Conservation (phyloP, 1,284 basidiomycete genomes). For the Lentinula novae-zelandiae region DNA sequence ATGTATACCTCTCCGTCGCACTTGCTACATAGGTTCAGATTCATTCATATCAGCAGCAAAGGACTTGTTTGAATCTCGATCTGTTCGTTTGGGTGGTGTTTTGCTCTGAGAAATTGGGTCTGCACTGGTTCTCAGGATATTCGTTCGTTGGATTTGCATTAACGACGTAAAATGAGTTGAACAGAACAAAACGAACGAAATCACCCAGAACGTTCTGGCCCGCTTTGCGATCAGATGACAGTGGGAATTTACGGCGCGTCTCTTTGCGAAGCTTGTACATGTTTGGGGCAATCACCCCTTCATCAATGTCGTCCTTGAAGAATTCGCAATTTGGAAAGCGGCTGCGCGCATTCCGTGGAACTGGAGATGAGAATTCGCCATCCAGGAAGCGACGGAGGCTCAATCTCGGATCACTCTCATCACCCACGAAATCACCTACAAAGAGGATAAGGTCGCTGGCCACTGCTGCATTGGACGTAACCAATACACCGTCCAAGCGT, state of each 20-base stretch:
- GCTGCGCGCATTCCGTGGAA: slow-evolving; percentile 60
- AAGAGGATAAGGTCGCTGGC: slow-evolving; percentile 46
- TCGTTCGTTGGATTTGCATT: no score
- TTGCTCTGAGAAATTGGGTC: no score
- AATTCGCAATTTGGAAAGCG: slow-evolving; percentile 80
- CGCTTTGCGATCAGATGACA: neutral
- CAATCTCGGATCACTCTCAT: slow-evolving; percentile 33
- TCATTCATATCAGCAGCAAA: no score
- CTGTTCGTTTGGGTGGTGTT: no score
- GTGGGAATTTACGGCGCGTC: neutral
- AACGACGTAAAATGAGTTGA: no score
- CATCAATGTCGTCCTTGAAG: slow-evolving; percentile 37
- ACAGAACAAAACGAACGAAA: no score
- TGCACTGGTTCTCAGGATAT: no score
- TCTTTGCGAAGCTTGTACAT: neutral
- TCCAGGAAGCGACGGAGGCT: slow-evolving; percentile 45
- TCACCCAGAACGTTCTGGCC: no score
- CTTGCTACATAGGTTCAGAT: no score
- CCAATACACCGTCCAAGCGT: slow-evolving; percentile 41
- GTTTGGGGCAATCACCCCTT: neutral
- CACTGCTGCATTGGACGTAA: slow-evolving; percentile 15
- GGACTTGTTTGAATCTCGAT: no score
- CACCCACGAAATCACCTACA: slow-evolving; percentile 44
- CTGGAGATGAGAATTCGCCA: slow-evolving; percentile 50
- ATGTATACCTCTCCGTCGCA: no score